Evolutionary conservation across 176 grass and related monocot genomes (phyloP), one percentile per base, ranked within the genome.

Genomic region (Alloteropsis semialata): DNA sequence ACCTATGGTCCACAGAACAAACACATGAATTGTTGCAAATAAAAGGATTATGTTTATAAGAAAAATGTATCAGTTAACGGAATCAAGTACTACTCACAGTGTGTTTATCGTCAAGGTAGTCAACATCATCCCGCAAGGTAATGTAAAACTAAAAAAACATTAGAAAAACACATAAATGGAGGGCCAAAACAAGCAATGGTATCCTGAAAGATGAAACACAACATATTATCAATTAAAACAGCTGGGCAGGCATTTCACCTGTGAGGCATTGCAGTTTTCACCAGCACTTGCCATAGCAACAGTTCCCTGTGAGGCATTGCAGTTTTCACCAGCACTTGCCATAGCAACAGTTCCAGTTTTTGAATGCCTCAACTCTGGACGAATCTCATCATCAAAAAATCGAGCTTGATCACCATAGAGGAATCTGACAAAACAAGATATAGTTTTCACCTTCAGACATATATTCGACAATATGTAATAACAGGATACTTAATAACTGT

Each of bases 71-170:
- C 2, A 8, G 24, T 46, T 46, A 82, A 44, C 29, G 0, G 16
- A 58, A 54, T 73, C 70, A 74, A 58, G 32, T 69, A 55, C 18
- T 64, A 86, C 84, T 75, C 72, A 97, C 92, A 27, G 95, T 97
- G 69, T 94, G 95, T 86, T 97, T 97, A 75, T 87, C 92, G 41
- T 97, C 95, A 81, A 97, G 95, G 89, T 97, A 97, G 64, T 94
- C 95, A 8, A 97, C 75, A 12, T 92, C 90, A 85, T 97, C 92
- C 37, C 92, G 86, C 69, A 97, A 81, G 33, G 95, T 94, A 65
- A 97, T 81, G 81, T 94, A 97, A 69, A 97, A 97, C 95, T 97
- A 80, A n/a, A n/a, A n/a, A n/a, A n/a, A 86, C 37, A 39, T 30
- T 46, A 33, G 19, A 11, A 12, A 74, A n/a, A 80, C 22, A 74